Evolutionary conservation across 2,329 filamentous ascomycete genomes (phyloP).

Genomic region (Metarhizium robertsii): DNA sequence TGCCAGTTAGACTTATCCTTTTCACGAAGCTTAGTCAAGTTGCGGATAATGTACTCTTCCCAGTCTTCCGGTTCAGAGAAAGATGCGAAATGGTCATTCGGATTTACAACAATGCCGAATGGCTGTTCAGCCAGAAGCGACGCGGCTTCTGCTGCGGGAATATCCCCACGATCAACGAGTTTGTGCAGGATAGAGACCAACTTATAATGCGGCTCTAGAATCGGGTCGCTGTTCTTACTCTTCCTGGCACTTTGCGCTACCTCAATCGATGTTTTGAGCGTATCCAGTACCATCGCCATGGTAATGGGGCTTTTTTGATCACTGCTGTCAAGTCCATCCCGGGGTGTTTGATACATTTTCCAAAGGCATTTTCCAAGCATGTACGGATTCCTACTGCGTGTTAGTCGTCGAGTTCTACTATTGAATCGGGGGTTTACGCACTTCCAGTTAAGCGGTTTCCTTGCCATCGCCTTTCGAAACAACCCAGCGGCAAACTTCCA

Average conservation of each 20-base stretch:
- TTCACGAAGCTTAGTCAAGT: conserved; percentile 42
- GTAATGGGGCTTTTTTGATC: conserved; percentile 25
- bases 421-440: conserved; percentile 19
- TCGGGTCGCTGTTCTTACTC: conserved; percentile 58
- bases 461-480: conserved; percentile 45
- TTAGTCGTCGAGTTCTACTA: not conserved
- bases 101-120: conserved; percentile 30
- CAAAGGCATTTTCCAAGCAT: conserved; percentile 55
- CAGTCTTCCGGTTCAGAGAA: conserved; percentile 45
- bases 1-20: conserved; percentile 95
- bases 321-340: conserved; percentile 32
- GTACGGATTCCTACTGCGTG: conserved; percentile 38
- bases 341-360: conserved; percentile 50
- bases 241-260: conserved; percentile 43
- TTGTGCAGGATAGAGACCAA: conserved; percentile 77
- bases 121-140: conserved; percentile 47
- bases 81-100: conserved; percentile 24
- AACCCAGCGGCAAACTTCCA: conserved; percentile 51
- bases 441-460: conserved; percentile 49
- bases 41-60: conserved; percentile 45
- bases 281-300: conserved; percentile 32
- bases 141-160: conserved; percentile 38
- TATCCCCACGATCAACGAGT: conserved; percentile 50
- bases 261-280: conserved; percentile 41
- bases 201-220: conserved; percentile 90